phyloP scores from a whole-genome alignment of 106 monocot species.

The Narthecium ossifragum region DNA sequence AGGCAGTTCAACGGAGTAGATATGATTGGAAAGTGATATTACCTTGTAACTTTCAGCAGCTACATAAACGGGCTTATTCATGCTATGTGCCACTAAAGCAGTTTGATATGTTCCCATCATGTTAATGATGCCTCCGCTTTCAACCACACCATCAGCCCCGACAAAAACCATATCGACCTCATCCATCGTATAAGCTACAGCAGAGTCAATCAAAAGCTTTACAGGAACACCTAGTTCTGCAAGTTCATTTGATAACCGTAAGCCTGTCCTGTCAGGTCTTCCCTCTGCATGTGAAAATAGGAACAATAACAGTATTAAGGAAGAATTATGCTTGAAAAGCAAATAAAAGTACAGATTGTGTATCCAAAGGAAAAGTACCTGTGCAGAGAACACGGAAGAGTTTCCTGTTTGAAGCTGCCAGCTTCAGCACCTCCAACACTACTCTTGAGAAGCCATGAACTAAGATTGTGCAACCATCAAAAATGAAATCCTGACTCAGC shows the following conservation, averaged over 20 bases:
- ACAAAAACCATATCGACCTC: constrained; percentile 95
- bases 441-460: constrained; percentile 96
- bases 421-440: constrained; percentile 83
- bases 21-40: too few species aligned
- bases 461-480: constrained; percentile 87
- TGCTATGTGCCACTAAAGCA: constrained; percentile 87
- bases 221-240: constrained; percentile 61
- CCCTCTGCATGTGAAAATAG: constrained; percentile 56
- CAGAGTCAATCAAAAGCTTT: constrained; percentile 86
- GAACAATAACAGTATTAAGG: not conserved
- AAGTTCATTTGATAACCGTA: constrained; percentile 73
- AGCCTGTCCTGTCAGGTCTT: constrained; percentile 87
- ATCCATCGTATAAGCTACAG: constrained; percentile 86
- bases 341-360: not conserved
- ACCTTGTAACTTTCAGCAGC: constrained; percentile 99
- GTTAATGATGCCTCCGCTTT: constrained; percentile 95
- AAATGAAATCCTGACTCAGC: constrained; percentile 93
- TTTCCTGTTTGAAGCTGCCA: constrained; percentile 75
- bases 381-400: constrained; percentile 89
- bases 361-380: constrained; percentile 29
- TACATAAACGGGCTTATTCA: constrained; percentile 97
- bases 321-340: not conserved
- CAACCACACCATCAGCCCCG: constrained; percentile 92
- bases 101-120: constrained; percentile 99
- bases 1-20: too few species aligned